These are phyloP conservation scores for Nigrospora sphaerica DNA, from an alignment of 2,329 filamentous ascomycete species.

Conservation along the genomic window DNA sequence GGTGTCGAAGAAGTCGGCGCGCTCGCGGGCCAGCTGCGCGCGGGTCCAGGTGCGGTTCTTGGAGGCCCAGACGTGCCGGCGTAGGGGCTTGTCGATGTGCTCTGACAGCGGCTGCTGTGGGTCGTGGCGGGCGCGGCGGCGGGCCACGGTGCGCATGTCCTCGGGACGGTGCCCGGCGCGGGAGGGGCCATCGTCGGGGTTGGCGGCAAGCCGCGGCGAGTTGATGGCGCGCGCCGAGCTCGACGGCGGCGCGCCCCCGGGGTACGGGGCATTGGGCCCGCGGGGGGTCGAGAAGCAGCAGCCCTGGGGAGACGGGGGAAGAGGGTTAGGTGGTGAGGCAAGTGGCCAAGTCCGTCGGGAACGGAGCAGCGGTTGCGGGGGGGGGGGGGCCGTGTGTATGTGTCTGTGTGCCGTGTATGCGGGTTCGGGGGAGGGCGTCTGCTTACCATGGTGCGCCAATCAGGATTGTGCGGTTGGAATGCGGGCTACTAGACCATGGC, in stretches of 20 bases:
- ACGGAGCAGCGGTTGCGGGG: too few species aligned
- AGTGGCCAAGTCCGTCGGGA: too few species aligned
- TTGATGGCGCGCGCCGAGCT: constrained; percentile 49
- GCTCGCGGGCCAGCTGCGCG: constrained; percentile 60
- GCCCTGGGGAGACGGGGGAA: constrained; percentile 30
- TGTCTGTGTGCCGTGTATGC: not conserved
- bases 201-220: constrained; percentile 19
- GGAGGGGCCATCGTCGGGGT: constrained; percentile 9
- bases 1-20: constrained; percentile 84
- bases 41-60: constrained; percentile 62
- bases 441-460: constrained; percentile 1
- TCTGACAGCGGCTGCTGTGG: constrained; percentile 41
- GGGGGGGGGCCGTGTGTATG: not conserved
- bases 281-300: constrained; percentile 50
- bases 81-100: constrained; percentile 65
- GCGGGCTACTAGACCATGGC: not conserved
- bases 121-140: constrained; percentile 24
- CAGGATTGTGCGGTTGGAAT: not conserved
- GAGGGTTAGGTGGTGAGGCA: too few species aligned
- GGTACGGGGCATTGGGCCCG: constrained; percentile 47
- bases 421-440: not conserved
- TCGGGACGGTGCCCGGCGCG: constrained; percentile 7
- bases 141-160: constrained; percentile 11
- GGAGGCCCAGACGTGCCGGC: constrained; percentile 58
- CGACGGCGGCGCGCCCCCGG: constrained; percentile 36